A percentile compares a stretch with the other conserved stretches of the same genome.
phyloP scores from a whole-genome alignment of 2,329 filamentous ascomycete species.

The Stemphylium lycopersici region DNA sequence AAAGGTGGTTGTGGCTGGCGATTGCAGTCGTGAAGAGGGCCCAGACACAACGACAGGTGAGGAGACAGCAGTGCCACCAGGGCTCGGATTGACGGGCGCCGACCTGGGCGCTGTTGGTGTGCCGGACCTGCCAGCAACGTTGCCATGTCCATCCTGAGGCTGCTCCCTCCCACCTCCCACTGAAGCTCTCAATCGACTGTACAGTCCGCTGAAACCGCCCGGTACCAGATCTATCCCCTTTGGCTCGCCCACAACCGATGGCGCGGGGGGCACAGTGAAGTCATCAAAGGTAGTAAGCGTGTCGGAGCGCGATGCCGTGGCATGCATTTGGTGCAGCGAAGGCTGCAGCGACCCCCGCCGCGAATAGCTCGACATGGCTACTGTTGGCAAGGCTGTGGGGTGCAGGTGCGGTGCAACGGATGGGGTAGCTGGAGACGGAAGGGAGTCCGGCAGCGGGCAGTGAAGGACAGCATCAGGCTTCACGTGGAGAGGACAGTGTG shows the following conservation, averaged over 20 bases:
- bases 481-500: constrained; percentile 10
- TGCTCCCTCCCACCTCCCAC: constrained; percentile 72
- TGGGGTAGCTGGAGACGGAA: constrained; percentile 7
- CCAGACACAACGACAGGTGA: constrained; percentile 46
- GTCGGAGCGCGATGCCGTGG: constrained; percentile 81
- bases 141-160: constrained; percentile 32
- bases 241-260: constrained; percentile 65
- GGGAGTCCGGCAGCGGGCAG: constrained; percentile 10
- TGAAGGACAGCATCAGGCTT: constrained; percentile 32
- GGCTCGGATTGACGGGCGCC: constrained; percentile 22
- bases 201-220: constrained; percentile 86
- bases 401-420: constrained; percentile 2
- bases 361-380: constrained; percentile 37
- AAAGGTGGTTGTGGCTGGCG: constrained; percentile 46
- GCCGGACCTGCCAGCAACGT: constrained; percentile 28
- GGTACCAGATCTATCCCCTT: constrained; percentile 79
- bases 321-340: constrained; percentile 82
- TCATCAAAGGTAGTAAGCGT: constrained; percentile 93
- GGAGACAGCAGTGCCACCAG: constrained; percentile 38
- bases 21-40: constrained; percentile 47
- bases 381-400: background rate
- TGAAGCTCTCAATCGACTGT: constrained; percentile 81
- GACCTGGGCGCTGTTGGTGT: constrained; percentile 21
- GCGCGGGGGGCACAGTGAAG: constrained; percentile 73
- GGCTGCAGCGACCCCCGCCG: constrained; percentile 29